Percentiles rank a stretch among this genome's conserved stretches.
phyloP scores from a whole-genome alignment of 2,329 filamentous ascomycete genomes.

The Aureobasidium lini region DNA sequence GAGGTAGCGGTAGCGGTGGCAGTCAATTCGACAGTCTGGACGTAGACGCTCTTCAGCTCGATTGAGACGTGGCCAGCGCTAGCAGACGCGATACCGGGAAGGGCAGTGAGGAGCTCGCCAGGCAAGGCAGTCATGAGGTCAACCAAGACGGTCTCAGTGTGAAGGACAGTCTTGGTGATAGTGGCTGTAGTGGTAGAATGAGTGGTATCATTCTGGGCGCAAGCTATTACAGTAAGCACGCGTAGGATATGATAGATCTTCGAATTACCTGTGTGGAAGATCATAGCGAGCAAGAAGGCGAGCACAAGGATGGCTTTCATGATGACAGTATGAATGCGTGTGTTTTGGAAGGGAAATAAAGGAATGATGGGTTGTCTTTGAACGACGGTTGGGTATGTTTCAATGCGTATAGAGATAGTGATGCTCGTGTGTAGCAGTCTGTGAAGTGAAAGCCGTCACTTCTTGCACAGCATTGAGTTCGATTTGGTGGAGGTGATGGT shows the following conservation, averaged over 20 bases:
- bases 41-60: background rate
- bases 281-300: background rate
- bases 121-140: background rate
- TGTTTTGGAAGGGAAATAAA: background rate
- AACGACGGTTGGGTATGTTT: background rate
- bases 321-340: background rate
- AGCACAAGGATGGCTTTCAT: background rate
- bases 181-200: background rate
- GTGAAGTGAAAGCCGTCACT: background rate
- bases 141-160: background rate
- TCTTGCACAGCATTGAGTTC: background rate
- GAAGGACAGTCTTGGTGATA: background rate
- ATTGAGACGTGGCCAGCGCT: background rate
- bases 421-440: background rate
- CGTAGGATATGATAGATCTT: background rate
- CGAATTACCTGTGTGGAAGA: background rate
- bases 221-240: background rate
- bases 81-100: background rate
- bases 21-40: background rate
- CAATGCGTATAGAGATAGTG: no score
- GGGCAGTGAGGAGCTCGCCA: background rate
- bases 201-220: background rate
- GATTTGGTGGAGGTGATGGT: no score
- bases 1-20: background rate
- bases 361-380: background rate